Evolutionary conservation across 1,284 basidiomycete species (phyloP), one percentile per base, ranked within the genome.

Genomic region (Ustilago curta): DNA sequence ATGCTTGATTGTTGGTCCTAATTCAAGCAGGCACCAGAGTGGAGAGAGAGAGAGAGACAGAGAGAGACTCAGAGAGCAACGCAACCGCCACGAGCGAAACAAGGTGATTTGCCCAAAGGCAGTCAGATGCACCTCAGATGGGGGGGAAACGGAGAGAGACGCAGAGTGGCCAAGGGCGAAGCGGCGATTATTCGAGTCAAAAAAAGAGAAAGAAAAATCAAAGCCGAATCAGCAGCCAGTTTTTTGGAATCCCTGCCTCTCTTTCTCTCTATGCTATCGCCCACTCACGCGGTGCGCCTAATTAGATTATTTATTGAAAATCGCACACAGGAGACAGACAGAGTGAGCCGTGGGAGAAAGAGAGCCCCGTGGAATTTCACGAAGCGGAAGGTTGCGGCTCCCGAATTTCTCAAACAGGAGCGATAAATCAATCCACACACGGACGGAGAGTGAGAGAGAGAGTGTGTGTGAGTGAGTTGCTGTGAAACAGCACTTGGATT

Each of bases 31-130:
- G 12, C 25, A 48, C 31, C 42, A 39, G 47, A 32, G 47, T 31
- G 29, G 47, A 48, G 47, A 48, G n/a, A n/a, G n/a, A n/a, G n/a
- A n/a, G n/a, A n/a, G n/a, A n/a, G n/a, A n/a, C n/a, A n/a, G n/a
- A n/a, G n/a, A n/a, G n/a, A n/a, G n/a, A n/a, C n/a, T n/a, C n/a
- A 19, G n/a, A 55, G 5, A 45, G 35, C 37, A 47, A 27, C 59
- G 50, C 51, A 49, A 47, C 51, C 37, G 55, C 48, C 51, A 53
- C 39, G 51, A 53, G 50, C 14, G 25, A 7, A n/a, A 37, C 12
- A 32, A 27, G 18, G 16, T n/a, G 14, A 59, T n/a, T n/a, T 27
- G 43, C 31, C 16, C 21, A 44, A 21, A 39, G 54, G 21, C 31
- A 21, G 35, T 18, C 25, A 29, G 32, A 27, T 45, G 45, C 27